Conservation (phyloP, 179 eudicot species). For the Dionaea muscipula region DNA sequence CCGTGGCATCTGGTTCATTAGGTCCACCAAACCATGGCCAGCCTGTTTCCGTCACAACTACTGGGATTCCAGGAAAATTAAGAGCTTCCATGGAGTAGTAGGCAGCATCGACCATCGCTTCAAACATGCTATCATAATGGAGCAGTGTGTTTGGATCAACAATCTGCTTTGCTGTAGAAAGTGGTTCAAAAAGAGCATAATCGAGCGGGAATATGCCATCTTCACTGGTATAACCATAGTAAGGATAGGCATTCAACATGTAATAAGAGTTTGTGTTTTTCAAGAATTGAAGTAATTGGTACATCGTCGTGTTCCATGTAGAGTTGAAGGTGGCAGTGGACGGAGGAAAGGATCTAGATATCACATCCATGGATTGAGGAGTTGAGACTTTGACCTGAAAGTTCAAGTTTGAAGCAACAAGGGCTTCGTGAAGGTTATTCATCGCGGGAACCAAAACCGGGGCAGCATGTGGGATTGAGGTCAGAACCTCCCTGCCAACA, state of each 20-base stretch:
- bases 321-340: slow-evolving; percentile 66
- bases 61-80: slow-evolving; percentile 53
- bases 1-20: slow-evolving; percentile 60
- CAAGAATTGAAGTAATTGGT: slow-evolving; percentile 58
- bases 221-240: slow-evolving; percentile 48
- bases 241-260: slow-evolving; percentile 86
- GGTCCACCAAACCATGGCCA: slow-evolving; percentile 84
- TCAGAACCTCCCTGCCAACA: slow-evolving; percentile 69
- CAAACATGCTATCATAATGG: slow-evolving; percentile 78
- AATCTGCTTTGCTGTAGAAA: slow-evolving; percentile 57
- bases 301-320: slow-evolving; percentile 53
- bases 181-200: slow-evolving; percentile 58
- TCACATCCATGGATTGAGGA: slow-evolving; percentile 60
- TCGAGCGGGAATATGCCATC: slow-evolving; percentile 78
- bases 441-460: slow-evolving; percentile 59
- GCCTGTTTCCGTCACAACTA: slow-evolving; percentile 82
- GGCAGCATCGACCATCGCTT: slow-evolving; percentile 85
- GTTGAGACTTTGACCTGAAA: slow-evolving; percentile 64
- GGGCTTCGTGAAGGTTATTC: slow-evolving; percentile 58
- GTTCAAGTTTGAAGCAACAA: slow-evolving; percentile 60
- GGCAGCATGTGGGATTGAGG: slow-evolving; percentile 60
- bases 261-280: slow-evolving; percentile 59
- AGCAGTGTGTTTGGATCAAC: slow-evolving; percentile 83
- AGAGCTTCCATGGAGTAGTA: slow-evolving; percentile 61
- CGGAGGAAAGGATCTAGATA: slow-evolving; percentile 70